phyloP scores from a whole-genome alignment of 352 stramenopile genomes.

The Pythium oligandrum region DNA sequence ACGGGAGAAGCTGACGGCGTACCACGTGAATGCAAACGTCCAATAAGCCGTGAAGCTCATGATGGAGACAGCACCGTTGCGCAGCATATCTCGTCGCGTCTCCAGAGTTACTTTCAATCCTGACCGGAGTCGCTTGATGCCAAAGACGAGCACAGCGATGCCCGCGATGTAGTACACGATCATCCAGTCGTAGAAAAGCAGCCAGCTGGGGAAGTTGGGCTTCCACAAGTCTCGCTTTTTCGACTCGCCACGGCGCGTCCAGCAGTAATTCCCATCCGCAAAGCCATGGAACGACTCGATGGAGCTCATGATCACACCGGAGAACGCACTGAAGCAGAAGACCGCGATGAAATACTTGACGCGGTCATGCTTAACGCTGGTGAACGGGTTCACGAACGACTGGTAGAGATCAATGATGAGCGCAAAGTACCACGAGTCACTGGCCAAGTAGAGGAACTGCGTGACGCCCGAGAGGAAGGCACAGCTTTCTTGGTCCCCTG shows the following conservation, averaged over 20 bases:
- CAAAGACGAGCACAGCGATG: slow-evolving; percentile 61
- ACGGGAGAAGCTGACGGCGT: slow-evolving; percentile 66
- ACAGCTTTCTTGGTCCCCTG: slow-evolving; percentile 28
- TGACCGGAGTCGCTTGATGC: slow-evolving; percentile 56
- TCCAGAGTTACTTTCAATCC: slow-evolving; percentile 70
- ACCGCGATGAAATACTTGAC: slow-evolving; percentile 56
- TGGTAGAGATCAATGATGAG: slow-evolving; percentile 70
- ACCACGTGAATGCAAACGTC: slow-evolving; percentile 79
- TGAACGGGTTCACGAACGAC: slow-evolving; percentile 84
- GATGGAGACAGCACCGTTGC: slow-evolving; percentile 72
- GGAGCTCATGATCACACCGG: slow-evolving; percentile 30
- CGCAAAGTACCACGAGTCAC: slow-evolving; percentile 81
- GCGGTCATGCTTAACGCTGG: slow-evolving; percentile 65
- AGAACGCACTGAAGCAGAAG: slow-evolving; percentile 33
- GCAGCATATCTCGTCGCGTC: slow-evolving; percentile 72
- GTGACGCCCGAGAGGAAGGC: slow-evolving; percentile 62
- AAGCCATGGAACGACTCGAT: slow-evolving; percentile 35
- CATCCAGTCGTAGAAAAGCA: slow-evolving; percentile 84
- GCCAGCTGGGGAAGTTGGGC: slow-evolving; percentile 69
- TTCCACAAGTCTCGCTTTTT: slow-evolving; percentile 57
- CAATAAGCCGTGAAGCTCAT: slow-evolving; percentile 82
- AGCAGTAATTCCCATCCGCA: slow-evolving; percentile 75
- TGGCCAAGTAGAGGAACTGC: slow-evolving; percentile 74
- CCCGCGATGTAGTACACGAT: slow-evolving; percentile 79
- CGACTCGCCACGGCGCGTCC: slow-evolving; percentile 49